Conservation (phyloP, 2,329 filamentous ascomycete species). For the Aspergillus sp. region DNA sequence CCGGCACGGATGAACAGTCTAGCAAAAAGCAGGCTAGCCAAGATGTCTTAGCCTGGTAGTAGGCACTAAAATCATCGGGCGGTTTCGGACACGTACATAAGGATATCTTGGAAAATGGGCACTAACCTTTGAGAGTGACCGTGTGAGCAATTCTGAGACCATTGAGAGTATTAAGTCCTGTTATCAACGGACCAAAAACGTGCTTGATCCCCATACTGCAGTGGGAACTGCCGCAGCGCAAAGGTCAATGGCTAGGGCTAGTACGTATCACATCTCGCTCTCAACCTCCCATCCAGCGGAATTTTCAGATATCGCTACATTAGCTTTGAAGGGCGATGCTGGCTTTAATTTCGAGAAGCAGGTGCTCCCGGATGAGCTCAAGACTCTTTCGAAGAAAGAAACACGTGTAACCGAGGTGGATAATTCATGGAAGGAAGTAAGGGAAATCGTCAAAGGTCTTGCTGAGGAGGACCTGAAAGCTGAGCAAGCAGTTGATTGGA, state of each 20-base stretch:
- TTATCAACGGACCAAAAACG: conserved; percentile 51
- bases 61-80: too few relatives aligned
- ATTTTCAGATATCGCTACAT: conserved; percentile 76
- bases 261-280: conserved; percentile 66
- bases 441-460: conserved; percentile 60
- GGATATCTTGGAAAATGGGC: too few relatives aligned
- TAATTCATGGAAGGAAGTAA: conserved; percentile 64
- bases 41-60: too few relatives aligned
- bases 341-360: conserved; percentile 66
- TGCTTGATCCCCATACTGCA: conserved; percentile 88
- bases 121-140: too few relatives aligned
- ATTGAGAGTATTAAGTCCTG: too few relatives aligned
- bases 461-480: too few relatives aligned
- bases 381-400: conserved; percentile 69
- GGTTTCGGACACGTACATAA: too few relatives aligned
- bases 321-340: conserved; percentile 64
- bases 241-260: conserved; percentile 55
- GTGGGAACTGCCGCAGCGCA: conserved; percentile 73
- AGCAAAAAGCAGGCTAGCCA: too few relatives aligned
- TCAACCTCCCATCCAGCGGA: conserved; percentile 95
- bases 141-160: too few relatives aligned
- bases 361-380: conserved; percentile 74
- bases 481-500: too few relatives aligned
- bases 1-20: too few relatives aligned
- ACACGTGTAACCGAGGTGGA: conserved; percentile 62